These are phyloP conservation scores for Syzygium aromaticum DNA, from an alignment of 345 rosid genomes.

Conservation along the genomic window DNA sequence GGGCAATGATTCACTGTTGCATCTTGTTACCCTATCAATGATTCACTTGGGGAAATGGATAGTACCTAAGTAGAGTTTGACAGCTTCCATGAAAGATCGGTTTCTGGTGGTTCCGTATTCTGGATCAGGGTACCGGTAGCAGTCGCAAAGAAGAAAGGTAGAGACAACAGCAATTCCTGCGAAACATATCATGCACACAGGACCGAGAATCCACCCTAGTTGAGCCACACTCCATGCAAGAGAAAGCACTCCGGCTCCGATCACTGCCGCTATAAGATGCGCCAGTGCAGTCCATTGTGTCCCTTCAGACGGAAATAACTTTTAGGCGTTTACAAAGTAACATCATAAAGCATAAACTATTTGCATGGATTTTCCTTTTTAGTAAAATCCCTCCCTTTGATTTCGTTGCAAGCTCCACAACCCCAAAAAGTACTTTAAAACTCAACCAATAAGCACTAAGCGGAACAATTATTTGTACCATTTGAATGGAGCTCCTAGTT, in stretches of 20 bases:
- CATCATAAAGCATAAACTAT: background rate
- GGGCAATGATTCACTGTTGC: background rate
- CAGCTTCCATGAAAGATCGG: slow-evolving; percentile 43
- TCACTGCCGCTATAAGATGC: slow-evolving; percentile 67
- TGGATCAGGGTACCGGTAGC: slow-evolving; percentile 52
- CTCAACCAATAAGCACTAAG: background rate
- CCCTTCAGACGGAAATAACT: background rate
- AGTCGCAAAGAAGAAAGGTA: slow-evolving; percentile 35
- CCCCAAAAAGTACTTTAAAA: background rate
- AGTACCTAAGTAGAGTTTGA: slow-evolving; percentile 37
- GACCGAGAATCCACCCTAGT: slow-evolving; percentile 78
- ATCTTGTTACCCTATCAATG: background rate
- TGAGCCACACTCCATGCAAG: slow-evolving; percentile 67
- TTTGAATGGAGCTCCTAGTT: background rate
- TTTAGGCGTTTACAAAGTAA: background rate
- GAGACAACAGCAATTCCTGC: slow-evolving; percentile 41
- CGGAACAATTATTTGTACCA: background rate
- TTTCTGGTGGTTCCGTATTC: slow-evolving; percentile 32
- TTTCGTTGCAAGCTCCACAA: background rate
- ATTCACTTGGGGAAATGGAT: background rate
- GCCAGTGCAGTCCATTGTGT: slow-evolving; percentile 36
- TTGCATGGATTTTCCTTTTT: background rate
- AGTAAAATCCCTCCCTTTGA: background rate
- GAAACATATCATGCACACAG: slow-evolving; percentile 30
- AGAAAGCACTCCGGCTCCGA: slow-evolving; percentile 77